Conservation (phyloP, 1,284 basidiomycete species). For the Neonothopanus nambi region DNA sequence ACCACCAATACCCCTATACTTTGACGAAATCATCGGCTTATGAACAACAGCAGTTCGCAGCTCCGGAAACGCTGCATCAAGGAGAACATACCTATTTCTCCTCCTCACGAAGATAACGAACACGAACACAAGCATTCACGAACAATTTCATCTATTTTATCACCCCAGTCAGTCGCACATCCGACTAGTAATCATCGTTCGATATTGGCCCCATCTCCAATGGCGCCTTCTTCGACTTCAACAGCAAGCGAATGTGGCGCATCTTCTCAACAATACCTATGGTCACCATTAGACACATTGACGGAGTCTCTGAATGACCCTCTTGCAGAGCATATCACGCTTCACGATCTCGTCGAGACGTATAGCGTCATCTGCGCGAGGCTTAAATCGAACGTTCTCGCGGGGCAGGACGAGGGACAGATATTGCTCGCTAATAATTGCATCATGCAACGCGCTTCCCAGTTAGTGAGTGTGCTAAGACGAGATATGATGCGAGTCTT, state of each 20-base stretch:
- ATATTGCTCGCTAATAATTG: slow-evolving; percentile 31
- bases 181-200: neutral
- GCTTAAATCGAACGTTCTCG: slow-evolving; percentile 34
- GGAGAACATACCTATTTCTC: neutral
- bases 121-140: too few relatives aligned
- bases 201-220: neutral
- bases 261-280: slow-evolving; percentile 24
- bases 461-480: slow-evolving; percentile 1
- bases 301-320: slow-evolving; percentile 41
- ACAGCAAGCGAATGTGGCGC: slow-evolving; percentile 19
- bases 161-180: neutral
- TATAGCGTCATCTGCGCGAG: slow-evolving; percentile 50
- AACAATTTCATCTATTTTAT: too few relatives aligned
- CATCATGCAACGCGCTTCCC: slow-evolving; percentile 46
- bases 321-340: slow-evolving; percentile 33
- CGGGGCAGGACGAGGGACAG: slow-evolving; percentile 11
- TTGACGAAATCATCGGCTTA: neutral
- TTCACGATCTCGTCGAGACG: slow-evolving; percentile 57
- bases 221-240: neutral
- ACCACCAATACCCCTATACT: neutral
- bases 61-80: neutral
- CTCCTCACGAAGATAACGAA: too few relatives aligned
- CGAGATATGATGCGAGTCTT: slow-evolving; percentile 13
- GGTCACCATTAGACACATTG: slow-evolving; percentile 48
- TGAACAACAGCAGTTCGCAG: neutral